A percentile compares a stretch with the other conserved stretches of the same genome.
phyloP scores from a whole-genome alignment of 2,329 filamentous ascomycete species.

The Colletotrichum navitas region DNA sequence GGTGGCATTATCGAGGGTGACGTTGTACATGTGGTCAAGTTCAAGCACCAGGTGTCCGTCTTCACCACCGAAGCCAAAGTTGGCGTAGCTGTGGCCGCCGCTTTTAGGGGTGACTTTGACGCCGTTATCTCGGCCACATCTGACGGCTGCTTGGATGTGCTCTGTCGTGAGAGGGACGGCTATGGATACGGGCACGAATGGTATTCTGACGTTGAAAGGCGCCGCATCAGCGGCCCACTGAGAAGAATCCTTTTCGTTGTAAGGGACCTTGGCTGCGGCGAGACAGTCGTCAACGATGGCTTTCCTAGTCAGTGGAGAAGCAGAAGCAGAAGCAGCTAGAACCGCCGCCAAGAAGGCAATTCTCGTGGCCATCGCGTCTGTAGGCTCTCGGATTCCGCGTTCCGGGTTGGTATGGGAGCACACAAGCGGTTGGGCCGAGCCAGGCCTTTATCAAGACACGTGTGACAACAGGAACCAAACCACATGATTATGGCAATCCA shows the following conservation, averaged over 20 bases:
- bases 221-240: slow-evolving; percentile 52
- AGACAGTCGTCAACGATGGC: slow-evolving; percentile 46
- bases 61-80: slow-evolving; percentile 59
- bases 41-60: slow-evolving; percentile 57
- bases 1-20: slow-evolving; percentile 49
- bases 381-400: background rate
- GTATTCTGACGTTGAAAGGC: slow-evolving; percentile 52
- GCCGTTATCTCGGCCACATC: slow-evolving; percentile 56
- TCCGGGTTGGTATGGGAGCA: no score
- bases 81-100: slow-evolving; percentile 68
- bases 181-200: slow-evolving; percentile 50
- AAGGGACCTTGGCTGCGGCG: slow-evolving; percentile 43
- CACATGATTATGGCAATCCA: background rate
- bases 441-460: background rate
- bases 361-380: background rate
- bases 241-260: slow-evolving; percentile 40
- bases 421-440: background rate
- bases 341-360: background rate
- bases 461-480: background rate
- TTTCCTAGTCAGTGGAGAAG: slow-evolving; percentile 25
- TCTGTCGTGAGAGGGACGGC: slow-evolving; percentile 50
- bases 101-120: slow-evolving; percentile 64
- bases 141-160: slow-evolving; percentile 60
- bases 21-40: slow-evolving; percentile 54
- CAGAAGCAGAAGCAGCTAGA: background rate